Evolutionary conservation across 495 filamentous ascomycete genomes (phyloP).

Genomic region (Talaromyces borbonicus): DNA sequence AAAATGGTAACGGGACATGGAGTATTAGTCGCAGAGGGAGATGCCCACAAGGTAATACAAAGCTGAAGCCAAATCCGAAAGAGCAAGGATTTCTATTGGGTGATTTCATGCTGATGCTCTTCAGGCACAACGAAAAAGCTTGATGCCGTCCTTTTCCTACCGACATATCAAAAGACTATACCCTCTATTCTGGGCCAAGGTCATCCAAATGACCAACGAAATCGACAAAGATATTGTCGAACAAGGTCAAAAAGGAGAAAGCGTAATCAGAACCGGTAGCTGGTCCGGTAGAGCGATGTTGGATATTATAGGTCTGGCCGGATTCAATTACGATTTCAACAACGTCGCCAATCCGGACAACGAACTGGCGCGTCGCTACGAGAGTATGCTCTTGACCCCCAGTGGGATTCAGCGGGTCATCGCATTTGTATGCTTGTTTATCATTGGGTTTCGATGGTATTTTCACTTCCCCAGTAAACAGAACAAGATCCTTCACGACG

Average conservation of each 20-base stretch:
- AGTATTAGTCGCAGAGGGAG: conserved; percentile 73
- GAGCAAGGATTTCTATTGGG: conserved; percentile 1
- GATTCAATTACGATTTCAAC: conserved; percentile 74
- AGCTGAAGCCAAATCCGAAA: neutral
- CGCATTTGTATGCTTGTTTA: conserved; percentile 32
- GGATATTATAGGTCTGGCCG: conserved; percentile 82
- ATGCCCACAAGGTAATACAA: conserved; percentile 57
- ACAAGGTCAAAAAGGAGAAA: conserved; percentile 17
- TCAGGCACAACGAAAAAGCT: conserved; percentile 57
- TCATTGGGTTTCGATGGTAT: conserved; percentile 23
- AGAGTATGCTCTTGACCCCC: conserved; percentile 27
- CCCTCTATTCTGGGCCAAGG: conserved; percentile 73
- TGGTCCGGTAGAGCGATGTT: conserved; percentile 69
- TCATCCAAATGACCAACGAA: conserved; percentile 33
- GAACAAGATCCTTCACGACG: conserved; percentile 49
- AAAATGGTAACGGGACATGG: conserved; percentile 64
- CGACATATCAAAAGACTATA: conserved; percentile 82
- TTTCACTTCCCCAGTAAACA: conserved; percentile 51
- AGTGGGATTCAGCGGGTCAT: conserved; percentile 17
- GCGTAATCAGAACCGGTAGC: conserved; percentile 44
- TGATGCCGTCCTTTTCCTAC: conserved; percentile 79
- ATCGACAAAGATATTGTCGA: conserved; percentile 33
- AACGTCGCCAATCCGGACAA: conserved; percentile 56
- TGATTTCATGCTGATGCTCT: conserved; percentile 1
- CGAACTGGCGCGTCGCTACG: conserved; percentile 56